phyloP scores from a whole-genome alignment of 2,329 filamentous ascomycete species.

The Pestalotiopsis sp. region DNA sequence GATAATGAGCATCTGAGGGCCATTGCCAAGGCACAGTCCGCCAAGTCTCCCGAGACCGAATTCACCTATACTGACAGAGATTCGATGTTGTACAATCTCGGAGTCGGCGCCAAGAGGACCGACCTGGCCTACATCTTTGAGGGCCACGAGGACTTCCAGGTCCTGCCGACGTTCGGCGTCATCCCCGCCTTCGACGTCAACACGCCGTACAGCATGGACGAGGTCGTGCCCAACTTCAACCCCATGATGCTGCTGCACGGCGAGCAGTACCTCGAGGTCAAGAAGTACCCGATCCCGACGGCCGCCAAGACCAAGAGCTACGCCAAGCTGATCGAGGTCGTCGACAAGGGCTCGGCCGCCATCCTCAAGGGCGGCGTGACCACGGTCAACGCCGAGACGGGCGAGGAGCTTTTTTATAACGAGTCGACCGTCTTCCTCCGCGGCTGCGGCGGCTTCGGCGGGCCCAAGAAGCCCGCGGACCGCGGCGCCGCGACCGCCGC shows the following conservation, averaged over 20 bases:
- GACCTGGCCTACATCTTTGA: constrained; percentile 90
- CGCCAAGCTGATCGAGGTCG: constrained; percentile 84
- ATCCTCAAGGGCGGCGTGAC: constrained; percentile 79
- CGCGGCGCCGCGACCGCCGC: constrained; percentile 78
- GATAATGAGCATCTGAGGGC: constrained; percentile 68
- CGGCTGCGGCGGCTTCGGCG: constrained; percentile 88
- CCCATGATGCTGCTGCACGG: constrained; percentile 99
- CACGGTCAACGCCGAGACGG: constrained; percentile 81
- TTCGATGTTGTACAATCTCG: constrained; percentile 92
- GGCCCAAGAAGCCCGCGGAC: constrained; percentile 74
- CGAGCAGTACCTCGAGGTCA: constrained; percentile 96
- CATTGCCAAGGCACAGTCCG: constrained; percentile 74
- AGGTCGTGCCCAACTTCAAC: constrained; percentile 92
- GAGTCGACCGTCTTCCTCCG: constrained; percentile 92
- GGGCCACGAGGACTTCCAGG: constrained; percentile 88
- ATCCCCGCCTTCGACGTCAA: constrained; percentile 90
- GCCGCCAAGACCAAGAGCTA: constrained; percentile 74
- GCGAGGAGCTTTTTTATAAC: constrained; percentile 95
- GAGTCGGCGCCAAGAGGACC: constrained; percentile 86
- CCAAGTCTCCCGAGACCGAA: constrained; percentile 61
- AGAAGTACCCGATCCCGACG: constrained; percentile 89
- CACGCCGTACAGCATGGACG: constrained; percentile 75
- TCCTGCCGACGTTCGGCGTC: constrained; percentile 92
- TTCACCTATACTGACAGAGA: constrained; percentile 87
- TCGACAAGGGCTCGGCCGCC: constrained; percentile 92